Conservation (phyloP, 2,329 filamentous ascomycete genomes). For the Botrytis sinoallii region DNA sequence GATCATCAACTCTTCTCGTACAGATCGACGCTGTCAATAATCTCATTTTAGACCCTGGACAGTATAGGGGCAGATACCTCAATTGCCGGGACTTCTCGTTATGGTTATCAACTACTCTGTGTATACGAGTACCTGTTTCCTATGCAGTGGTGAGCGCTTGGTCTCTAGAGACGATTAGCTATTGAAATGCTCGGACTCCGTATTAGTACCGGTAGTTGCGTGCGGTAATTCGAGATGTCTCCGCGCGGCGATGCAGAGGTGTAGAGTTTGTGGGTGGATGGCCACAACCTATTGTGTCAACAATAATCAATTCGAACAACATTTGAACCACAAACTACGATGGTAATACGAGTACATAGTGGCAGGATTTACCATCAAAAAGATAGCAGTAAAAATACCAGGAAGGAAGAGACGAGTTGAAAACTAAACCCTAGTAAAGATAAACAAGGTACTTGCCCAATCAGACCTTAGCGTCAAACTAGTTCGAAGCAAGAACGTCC, state of each 20-base stretch:
- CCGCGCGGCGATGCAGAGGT: neutral
- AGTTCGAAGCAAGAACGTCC: neutral
- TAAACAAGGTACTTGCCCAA: neutral
- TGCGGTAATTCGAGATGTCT: neutral
- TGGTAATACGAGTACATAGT: fast-evolving
- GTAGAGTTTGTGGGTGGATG: neutral
- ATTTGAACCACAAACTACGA: neutral
- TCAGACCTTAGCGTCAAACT: neutral
- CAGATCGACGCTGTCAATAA: neutral
- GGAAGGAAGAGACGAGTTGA: neutral
- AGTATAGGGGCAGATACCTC: neutral
- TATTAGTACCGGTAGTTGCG: neutral
- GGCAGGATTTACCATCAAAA: neutral
- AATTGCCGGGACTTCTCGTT: neutral
- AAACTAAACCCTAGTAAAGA: neutral
- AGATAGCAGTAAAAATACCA: neutral
- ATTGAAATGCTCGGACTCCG: neutral
- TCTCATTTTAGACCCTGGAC: neutral
- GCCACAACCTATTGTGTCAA: neutral
- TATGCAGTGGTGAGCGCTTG: neutral
- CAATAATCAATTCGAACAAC: neutral
- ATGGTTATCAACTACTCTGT: neutral
- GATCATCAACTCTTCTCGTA: neutral
- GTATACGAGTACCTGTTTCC: no score
- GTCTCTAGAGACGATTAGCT: neutral